Conservation (phyloP, 768 basidiomycete species). For the Trametes cingulata region DNA sequence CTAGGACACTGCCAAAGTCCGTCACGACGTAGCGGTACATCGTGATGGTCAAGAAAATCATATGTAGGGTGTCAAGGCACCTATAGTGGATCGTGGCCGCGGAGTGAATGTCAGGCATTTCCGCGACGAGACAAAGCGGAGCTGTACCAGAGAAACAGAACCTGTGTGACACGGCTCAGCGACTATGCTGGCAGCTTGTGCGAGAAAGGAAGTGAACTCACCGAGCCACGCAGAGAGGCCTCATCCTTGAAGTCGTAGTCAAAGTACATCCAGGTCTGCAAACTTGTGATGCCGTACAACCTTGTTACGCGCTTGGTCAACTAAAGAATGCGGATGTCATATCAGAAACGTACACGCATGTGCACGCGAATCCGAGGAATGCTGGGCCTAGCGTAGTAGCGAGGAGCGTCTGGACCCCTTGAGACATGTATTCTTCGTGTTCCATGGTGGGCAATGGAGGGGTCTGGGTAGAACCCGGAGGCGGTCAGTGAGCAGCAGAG, state of each 20-base stretch:
- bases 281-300: conserved; percentile 8
- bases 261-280: conserved; percentile 13
- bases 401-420: neutral
- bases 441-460: no score
- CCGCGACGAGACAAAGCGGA: neutral
- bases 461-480: no score
- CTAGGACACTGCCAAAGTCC: conserved; percentile 2
- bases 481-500: no score
- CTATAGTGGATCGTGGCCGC: neutral
- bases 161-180: neutral
- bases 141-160: conserved; percentile 3
- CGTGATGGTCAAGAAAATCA: neutral
- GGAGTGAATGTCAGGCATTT: neutral
- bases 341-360: neutral
- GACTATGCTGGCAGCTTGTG: neutral
- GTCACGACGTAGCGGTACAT: conserved; percentile 7
- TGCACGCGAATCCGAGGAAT: neutral
- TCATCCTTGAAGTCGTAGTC: neutral
- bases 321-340: neutral
- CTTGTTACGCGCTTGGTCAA: neutral
- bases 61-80: conserved; percentile 5
- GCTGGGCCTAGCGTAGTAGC: neutral
- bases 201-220: neutral
- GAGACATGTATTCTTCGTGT: no score
- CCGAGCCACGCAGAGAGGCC: neutral